These are phyloP conservation scores for Mycena epipterygia DNA, from an alignment of 768 basidiomycete genomes.

Conservation along the genomic window DNA sequence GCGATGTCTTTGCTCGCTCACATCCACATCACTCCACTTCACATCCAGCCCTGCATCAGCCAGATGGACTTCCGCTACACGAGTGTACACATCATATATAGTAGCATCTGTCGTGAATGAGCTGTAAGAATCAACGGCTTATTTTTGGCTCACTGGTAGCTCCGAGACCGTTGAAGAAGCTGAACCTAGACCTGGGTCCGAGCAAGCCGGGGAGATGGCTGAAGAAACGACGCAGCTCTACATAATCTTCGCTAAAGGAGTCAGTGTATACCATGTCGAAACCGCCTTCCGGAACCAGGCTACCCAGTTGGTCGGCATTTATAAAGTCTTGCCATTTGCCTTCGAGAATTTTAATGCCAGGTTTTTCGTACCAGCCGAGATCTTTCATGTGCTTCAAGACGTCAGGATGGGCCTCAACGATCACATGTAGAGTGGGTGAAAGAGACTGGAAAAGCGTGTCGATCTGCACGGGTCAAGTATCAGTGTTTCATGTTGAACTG, in stretches of 20 bases:
- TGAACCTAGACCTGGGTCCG: constrained; percentile 83
- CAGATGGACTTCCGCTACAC: constrained; percentile 87
- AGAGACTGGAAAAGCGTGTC: constrained; percentile 84
- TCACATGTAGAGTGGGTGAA: constrained; percentile 81
- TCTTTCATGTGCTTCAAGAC: constrained; percentile 87
- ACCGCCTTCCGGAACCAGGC: constrained; percentile 60
- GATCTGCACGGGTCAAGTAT: constrained; percentile 65
- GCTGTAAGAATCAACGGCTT: constrained; percentile 5
- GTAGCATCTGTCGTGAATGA: constrained; percentile 70
- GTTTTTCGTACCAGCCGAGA: constrained; percentile 82
- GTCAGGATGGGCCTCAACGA: constrained; percentile 95
- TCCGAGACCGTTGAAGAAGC: constrained; percentile 98
- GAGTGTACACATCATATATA: constrained; percentile 94
- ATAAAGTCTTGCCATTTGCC: constrained; percentile 96
- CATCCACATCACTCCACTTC: constrained; percentile 86
- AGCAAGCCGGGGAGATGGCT: constrained; percentile 83
- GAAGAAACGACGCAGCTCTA: constrained; percentile 87
- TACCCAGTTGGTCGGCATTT: constrained; percentile 68
- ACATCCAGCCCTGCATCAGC: constrained; percentile 85
- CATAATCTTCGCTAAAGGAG: constrained; percentile 92
- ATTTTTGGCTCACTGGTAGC: constrained; percentile 85
- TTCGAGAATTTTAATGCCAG: constrained; percentile 84
- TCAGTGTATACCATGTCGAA: constrained; percentile 95
- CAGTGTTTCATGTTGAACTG: constrained; percentile 6
- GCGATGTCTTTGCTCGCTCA: constrained; percentile 67